Evolutionary conservation across 1,284 basidiomycete species (phyloP).

Genomic region (Microbotryum silenes-acaulis): DNA sequence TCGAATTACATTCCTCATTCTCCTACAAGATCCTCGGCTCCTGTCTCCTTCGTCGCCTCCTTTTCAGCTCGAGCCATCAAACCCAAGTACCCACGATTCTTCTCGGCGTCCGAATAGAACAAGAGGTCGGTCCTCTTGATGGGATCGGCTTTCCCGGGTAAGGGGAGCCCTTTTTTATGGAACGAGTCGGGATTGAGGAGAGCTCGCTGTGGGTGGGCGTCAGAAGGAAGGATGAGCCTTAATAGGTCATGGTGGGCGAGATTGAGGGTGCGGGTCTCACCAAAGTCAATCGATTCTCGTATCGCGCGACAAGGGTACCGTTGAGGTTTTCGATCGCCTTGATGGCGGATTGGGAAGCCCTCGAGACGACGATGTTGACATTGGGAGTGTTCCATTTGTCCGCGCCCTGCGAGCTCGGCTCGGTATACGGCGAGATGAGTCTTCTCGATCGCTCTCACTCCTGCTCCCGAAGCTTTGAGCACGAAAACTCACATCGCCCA

Average conservation of each 20-base stretch:
- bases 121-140: constrained; percentile 31
- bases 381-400: constrained; percentile 57
- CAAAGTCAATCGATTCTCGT: constrained; percentile 80
- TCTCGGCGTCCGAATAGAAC: constrained; percentile 44
- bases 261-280: constrained; percentile 3
- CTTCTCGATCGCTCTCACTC: constrained; percentile 7
- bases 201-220: constrained; percentile 13
- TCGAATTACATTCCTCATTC: not conserved
- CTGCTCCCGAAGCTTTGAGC: not conserved
- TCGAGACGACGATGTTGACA: constrained; percentile 73
- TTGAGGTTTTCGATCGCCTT: constrained; percentile 71
- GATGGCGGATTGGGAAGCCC: constrained; percentile 80
- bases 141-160: constrained; percentile 30
- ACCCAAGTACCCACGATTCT: constrained; percentile 37
- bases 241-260: constrained; percentile 46
- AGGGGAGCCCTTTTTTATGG: constrained; percentile 8
- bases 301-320: constrained; percentile 80
- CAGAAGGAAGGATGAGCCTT: constrained; percentile 41
- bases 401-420: constrained; percentile 49
- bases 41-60: no score
- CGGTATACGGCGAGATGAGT: not conserved
- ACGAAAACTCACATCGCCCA: constrained; percentile 60
- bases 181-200: constrained; percentile 33
- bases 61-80: no score
- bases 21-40: no score